Evolutionary conservation across 108 stramenopile species (phyloP).

Genomic region (Halocafeteria seosinensis): DNA sequence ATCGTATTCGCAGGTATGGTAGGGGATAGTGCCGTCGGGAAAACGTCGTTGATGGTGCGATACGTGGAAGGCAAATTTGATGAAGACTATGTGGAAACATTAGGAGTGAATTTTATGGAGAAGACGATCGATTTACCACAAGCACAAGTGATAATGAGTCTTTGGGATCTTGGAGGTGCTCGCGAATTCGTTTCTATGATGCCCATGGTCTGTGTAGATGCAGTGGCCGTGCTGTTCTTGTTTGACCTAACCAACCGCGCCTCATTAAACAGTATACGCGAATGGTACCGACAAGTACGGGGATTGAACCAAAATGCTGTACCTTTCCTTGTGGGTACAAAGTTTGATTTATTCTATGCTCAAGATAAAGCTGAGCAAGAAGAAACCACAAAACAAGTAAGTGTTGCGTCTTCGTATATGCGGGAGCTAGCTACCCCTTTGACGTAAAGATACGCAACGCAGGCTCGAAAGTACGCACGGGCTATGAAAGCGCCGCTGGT

Average conservation of each 20-base stretch:
- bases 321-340: conserved; percentile 43
- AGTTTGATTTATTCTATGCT: conserved; percentile 40
- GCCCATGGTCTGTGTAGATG: conserved; percentile 43
- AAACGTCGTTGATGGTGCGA: conserved; percentile 47
- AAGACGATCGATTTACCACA: conserved; percentile 39
- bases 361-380: conserved; percentile 34
- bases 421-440: no score
- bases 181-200: conserved; percentile 41
- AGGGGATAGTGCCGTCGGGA: conserved; percentile 23
- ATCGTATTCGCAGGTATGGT: conserved; percentile 11
- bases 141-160: conserved; percentile 41
- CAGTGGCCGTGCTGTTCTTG: conserved; percentile 40
- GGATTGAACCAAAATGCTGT: conserved; percentile 32
- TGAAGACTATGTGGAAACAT: conserved; percentile 43
- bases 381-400: no score
- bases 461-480: conserved; percentile 39
- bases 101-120: conserved; percentile 48
- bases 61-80: conserved; percentile 47
- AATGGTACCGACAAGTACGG: conserved; percentile 45
- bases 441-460: conserved; percentile 28
- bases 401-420: no score
- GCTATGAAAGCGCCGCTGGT: conserved; percentile 46
- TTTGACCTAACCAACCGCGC: conserved; percentile 28
- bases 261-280: conserved; percentile 14
- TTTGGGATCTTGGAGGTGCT: conserved; percentile 45